Conservation (phyloP, 1,284 basidiomycete genomes). For the Caloboletus inedulis region DNA sequence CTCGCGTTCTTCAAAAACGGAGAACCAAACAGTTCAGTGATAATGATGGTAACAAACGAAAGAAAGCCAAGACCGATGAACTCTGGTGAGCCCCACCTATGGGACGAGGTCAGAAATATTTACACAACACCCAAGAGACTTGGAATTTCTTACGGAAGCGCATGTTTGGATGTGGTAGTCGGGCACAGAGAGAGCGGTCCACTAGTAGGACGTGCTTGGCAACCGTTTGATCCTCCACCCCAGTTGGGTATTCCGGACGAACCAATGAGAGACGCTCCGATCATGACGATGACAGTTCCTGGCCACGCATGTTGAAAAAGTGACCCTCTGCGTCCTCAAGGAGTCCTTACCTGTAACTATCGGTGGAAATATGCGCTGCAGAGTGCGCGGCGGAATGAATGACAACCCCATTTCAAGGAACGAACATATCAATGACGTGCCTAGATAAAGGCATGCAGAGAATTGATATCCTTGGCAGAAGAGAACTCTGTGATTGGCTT, state of each 20-base stretch:
- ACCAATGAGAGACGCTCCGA: conserved; percentile 75
- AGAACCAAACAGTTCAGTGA: conserved; percentile 76
- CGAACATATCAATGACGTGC: conserved; percentile 75
- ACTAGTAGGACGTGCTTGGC: conserved; percentile 52
- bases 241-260: conserved; percentile 75
- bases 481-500: conserved; percentile 7
- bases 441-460: conserved; percentile 32
- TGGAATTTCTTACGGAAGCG: conserved; percentile 34
- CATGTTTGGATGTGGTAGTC: conserved; percentile 59
- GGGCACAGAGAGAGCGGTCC: conserved; percentile 73
- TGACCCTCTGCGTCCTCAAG: not conserved
- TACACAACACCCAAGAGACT: not conserved
- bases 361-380: conserved; percentile 77
- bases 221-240: conserved; percentile 79
- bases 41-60: conserved; percentile 72
- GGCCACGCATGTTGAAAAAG: not conserved
- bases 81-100: conserved; percentile 73
- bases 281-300: conserved; percentile 73
- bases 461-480: not conserved
- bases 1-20: conserved; percentile 81
- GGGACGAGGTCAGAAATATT: not conserved
- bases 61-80: conserved; percentile 87
- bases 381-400: conserved; percentile 62
- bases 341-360: conserved; percentile 63
- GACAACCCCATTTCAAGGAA: conserved; percentile 79